phyloP scores from a whole-genome alignment of 2,329 filamentous ascomycete genomes.

The Colletotrichum sp. region DNA sequence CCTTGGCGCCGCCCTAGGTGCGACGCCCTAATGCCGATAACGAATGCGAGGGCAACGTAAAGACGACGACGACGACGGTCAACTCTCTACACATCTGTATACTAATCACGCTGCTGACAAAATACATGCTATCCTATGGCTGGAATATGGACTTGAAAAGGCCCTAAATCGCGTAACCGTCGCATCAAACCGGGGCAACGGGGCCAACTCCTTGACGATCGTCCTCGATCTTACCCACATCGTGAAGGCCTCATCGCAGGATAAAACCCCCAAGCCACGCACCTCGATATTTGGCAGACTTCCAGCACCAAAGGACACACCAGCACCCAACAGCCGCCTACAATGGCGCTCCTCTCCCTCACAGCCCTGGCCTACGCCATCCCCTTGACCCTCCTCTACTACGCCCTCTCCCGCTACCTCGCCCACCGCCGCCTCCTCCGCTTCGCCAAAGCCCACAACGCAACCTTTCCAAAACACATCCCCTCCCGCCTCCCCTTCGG shows the following conservation, averaged over 20 bases:
- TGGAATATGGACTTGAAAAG: not conserved
- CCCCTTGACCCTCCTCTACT: not conserved
- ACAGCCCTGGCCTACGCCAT: not conserved
- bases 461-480: not conserved
- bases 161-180: not conserved
- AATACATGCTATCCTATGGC: not conserved
- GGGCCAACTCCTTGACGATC: not conserved
- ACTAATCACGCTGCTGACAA: not conserved
- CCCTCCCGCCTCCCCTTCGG: constrained; percentile 2
- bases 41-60: not conserved
- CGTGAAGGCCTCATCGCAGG: not conserved
- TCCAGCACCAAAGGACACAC: not conserved
- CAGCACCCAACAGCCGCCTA: no score
- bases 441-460: not conserved
- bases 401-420: not conserved
- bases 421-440: not conserved
- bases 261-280: not conserved
- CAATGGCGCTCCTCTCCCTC: not conserved
- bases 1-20: not conserved
- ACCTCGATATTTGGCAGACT: not conserved
- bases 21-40: not conserved
- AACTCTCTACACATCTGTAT: not conserved
- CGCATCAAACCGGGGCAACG: not conserved
- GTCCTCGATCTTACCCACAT: not conserved
- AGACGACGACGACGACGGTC: not conserved